Evolutionary conservation across 805 yeast species (phyloP), one percentile per base, ranked within the genome.

Genomic region (Candida pseudoglaebosa): DNA sequence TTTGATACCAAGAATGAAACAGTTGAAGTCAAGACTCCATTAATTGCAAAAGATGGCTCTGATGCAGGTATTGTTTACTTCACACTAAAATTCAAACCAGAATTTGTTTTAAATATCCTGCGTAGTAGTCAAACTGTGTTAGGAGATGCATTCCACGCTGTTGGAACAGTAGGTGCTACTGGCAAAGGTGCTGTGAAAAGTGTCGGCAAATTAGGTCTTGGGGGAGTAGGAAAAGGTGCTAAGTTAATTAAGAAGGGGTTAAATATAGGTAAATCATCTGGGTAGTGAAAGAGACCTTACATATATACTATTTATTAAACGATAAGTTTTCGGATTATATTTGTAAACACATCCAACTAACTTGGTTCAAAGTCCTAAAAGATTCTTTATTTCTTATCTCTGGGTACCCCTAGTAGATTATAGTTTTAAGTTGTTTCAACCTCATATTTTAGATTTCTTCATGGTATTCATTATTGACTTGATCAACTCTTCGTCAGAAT

Each of bases 21-120:
- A 3, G 69, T 73, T 38, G 79, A 74, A 13, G 55, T 74, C 41
- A 78, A 72, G 34, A 61, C 81, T 31, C 77, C 77, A 2, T 65
- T 84, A 29, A 63, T 60, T 50, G 69, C 73, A 35, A 74, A 72
- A 37, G 66, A 71, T 38, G 75, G 70, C 4, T 61, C 66, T 13
- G 75, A 74, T 22, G 83, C 82, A 10, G 98, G 98, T 51, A 64
- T 70, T 4, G 66, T 84, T 4, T 75, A 73, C 42, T 59, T 88
- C 37, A 70, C 71, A 37, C 66, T 83, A 39, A 57, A 72, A 3
- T 89, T 88, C 67, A 70, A 73, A 46, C 95, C 97, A 2, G 78
- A 76, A 32, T 86, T 83, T 52, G 71, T 88, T 12, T 62, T 79
- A 28, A 70, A 66, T 37, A 72, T 75, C 43, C n/a, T 34, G 1